Conservation (phyloP, 805 yeast genomes). For the Kurtzmaniella fragi region DNA sequence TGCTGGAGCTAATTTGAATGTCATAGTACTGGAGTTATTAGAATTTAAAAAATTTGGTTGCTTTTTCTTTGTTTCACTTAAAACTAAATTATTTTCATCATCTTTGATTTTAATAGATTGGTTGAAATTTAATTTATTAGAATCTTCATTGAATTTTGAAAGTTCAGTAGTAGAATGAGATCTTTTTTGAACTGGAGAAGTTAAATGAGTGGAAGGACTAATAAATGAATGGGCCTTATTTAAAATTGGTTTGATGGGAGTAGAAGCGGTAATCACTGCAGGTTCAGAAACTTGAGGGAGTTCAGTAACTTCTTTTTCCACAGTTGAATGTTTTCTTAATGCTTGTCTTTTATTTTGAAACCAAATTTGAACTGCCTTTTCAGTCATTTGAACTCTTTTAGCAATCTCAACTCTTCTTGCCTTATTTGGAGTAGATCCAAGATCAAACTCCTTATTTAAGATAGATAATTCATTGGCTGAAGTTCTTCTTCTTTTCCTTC, state of each 20-base stretch:
- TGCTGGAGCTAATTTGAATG: conserved; percentile 29
- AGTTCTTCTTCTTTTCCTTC: conserved; percentile 94
- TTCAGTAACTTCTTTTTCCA: conserved; percentile 37
- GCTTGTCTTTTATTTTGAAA: conserved; percentile 94
- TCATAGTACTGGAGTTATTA: conserved; percentile 24
- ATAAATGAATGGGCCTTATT: conserved; percentile 19
- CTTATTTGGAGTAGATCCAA: conserved; percentile 79
- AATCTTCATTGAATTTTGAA: background rate
- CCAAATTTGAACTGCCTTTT: conserved; percentile 97
- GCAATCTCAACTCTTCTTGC: conserved; percentile 76
- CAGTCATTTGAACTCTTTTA: conserved; percentile 81
- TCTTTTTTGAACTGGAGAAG: conserved; percentile 17
- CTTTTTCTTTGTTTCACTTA: conserved; percentile 28
- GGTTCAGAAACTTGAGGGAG: conserved; percentile 31
- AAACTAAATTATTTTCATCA: conserved; percentile 7
- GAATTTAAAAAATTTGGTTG: conserved; percentile 29
- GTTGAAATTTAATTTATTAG: background rate
- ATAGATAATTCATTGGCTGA: conserved; percentile 81
- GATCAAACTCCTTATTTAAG: conserved; percentile 71
- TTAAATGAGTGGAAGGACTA: conserved; percentile 8
- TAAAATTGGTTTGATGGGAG: conserved; percentile 18
- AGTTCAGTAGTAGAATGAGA: conserved; percentile 10
- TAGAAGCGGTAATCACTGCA: conserved; percentile 15
- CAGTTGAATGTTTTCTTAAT: conserved; percentile 45
- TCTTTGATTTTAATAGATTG: too few relatives aligned